Conservation (phyloP, 306 rosid genomes). For the Adenanthera pavonina region DNA sequence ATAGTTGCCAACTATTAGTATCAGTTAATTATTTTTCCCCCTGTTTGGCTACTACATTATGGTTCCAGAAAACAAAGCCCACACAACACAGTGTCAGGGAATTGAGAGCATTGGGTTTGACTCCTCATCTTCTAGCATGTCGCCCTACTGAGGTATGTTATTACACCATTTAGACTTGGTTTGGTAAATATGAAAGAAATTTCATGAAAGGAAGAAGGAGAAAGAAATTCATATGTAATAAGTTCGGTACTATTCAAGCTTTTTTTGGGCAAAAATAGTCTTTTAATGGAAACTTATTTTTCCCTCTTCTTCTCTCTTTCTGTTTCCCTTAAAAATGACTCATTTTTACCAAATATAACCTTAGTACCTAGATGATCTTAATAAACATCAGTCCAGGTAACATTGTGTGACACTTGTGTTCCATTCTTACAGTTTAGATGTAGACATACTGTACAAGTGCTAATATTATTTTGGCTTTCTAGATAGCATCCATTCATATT, state of each 20-base stretch:
- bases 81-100: conserved; percentile 98
- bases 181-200: too few relatives aligned
- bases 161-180: neutral
- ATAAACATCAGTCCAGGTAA: too few relatives aligned
- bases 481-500: neutral
- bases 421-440: conserved; percentile 3
- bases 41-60: conserved; percentile 40
- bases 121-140: conserved; percentile 94
- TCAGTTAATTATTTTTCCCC: conserved; percentile 16
- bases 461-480: conserved; percentile 11
- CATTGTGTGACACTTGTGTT: neutral
- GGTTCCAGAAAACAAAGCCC: conserved; percentile 91
- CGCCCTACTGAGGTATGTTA: conserved; percentile 89
- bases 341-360: too few relatives aligned
- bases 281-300: too few relatives aligned
- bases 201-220: too few relatives aligned
- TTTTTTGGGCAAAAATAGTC: too few relatives aligned
- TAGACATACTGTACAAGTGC: conserved; percentile 6
- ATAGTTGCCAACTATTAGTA: conserved; percentile 33
- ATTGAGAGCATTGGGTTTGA: conserved; percentile 91
- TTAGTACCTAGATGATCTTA: conserved; percentile 29
- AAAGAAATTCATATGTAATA: too few relatives aligned
- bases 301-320: too few relatives aligned
- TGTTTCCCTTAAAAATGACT: too few relatives aligned
- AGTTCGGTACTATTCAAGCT: too few relatives aligned